Evolutionary conservation across 2,329 filamentous ascomycete genomes (phyloP).

Genomic region (Lasiodiplodia theobromae): DNA sequence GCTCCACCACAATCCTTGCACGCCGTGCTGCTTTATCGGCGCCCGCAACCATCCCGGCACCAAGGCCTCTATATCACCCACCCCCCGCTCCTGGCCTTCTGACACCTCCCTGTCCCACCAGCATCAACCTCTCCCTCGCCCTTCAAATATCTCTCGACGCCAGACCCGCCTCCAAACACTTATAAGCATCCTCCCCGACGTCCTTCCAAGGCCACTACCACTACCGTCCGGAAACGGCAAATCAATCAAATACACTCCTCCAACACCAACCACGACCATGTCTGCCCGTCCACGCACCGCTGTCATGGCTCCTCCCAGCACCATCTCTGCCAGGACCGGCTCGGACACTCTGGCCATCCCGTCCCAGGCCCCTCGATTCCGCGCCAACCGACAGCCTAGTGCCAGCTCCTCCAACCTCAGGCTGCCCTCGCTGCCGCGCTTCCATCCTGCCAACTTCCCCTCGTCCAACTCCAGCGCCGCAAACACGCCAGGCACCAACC

Average conservation of each 20-base stretch:
- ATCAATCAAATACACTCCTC: background rate
- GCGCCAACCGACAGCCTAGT: constrained; percentile 45
- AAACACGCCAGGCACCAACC: constrained; percentile 46
- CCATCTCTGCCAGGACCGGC: constrained; percentile 21
- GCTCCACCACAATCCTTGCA: constrained; percentile 17
- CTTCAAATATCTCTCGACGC: background rate
- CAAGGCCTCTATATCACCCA: constrained; percentile 16
- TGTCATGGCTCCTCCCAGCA: constrained; percentile 16
- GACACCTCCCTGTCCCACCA: constrained; percentile 13
- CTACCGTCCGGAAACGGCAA: background rate
- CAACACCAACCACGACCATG: background rate
- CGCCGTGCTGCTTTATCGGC: constrained; percentile 26
- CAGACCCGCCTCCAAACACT: constrained; percentile 1
- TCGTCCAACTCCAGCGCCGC: constrained; percentile 47
- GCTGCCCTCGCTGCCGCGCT: constrained; percentile 58
- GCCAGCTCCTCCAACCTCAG: constrained; percentile 48
- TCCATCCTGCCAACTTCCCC: constrained; percentile 61
- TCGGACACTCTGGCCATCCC: constrained; percentile 44
- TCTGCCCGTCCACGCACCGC: constrained; percentile 7
- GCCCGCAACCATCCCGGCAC: constrained; percentile 15
- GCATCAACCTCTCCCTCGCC: background rate
- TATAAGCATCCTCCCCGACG: constrained; percentile 11
- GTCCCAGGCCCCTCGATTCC: constrained; percentile 43
- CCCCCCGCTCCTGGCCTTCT: constrained; percentile 26
- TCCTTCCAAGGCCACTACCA: background rate